Percentiles rank a stretch among this genome's conserved stretches.
phyloP scores from a whole-genome alignment of 1,284 basidiomycete genomes.

The Chalciporus sp. region DNA sequence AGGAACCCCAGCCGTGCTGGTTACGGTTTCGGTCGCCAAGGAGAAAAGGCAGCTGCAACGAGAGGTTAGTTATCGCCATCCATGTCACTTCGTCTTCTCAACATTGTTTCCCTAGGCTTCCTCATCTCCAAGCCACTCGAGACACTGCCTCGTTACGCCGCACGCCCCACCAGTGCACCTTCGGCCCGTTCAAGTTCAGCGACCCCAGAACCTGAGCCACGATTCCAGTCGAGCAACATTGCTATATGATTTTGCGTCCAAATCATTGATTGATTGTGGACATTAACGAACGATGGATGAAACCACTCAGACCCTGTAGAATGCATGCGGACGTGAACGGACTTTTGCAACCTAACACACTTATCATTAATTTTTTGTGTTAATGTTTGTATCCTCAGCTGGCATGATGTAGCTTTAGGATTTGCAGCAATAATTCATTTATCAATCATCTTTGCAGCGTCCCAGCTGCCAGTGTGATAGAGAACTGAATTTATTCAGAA shows the following conservation, averaged over 20 bases:
- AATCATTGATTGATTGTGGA: slow-evolving; percentile 27
- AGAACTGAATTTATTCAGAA: slow-evolving; percentile 21
- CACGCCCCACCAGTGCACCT: slow-evolving; percentile 34
- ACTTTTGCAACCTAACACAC: slow-evolving; percentile 18
- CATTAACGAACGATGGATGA: slow-evolving; percentile 21
- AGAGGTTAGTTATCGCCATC: slow-evolving; percentile 44
- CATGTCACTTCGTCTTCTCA: slow-evolving; percentile 4
- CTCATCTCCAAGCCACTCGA: slow-evolving; percentile 59
- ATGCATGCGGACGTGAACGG: slow-evolving; percentile 11
- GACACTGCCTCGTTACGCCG: slow-evolving; percentile 54
- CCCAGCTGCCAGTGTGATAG: no score
- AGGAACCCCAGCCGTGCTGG: slow-evolving; percentile 41
- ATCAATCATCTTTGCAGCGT: slow-evolving; percentile 8
- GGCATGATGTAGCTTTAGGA: slow-evolving; percentile 30
- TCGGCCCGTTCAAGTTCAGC: slow-evolving; percentile 23
- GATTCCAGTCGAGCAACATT: slow-evolving; percentile 32
- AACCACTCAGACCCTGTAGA: slow-evolving; percentile 9
- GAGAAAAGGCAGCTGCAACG: slow-evolving; percentile 73
- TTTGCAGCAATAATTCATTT: slow-evolving; percentile 2
- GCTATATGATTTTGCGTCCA: slow-evolving; percentile 27
- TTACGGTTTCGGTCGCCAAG: slow-evolving; percentile 70
- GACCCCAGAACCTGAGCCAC: slow-evolving; percentile 20
- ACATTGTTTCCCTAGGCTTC: slow-evolving; percentile 38
- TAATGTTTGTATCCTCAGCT: slow-evolving; percentile 27
- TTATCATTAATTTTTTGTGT: slow-evolving; percentile 9